Base-by-base conservation (phyloP, 768 basidiomycete genomes). In the Tephrocybe sp. region DNA sequence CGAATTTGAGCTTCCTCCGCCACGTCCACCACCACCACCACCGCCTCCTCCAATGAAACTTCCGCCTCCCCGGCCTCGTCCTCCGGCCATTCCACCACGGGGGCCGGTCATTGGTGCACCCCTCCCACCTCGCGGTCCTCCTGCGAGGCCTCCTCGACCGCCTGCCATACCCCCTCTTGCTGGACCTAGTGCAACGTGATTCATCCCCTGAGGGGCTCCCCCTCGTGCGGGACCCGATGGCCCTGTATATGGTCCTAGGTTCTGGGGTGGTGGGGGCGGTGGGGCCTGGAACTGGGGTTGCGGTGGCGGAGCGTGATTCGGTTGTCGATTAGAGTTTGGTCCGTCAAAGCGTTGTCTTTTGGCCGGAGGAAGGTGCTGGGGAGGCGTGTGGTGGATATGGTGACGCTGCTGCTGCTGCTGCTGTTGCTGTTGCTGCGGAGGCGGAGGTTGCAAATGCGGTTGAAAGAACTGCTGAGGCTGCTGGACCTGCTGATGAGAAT, bases 321-420 rank as follows among this genome's bases (percentile, higher is more conserved):
- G 80, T 54, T 76, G 80, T 44, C 77, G 74, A 58, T 72, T 75
- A 38, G 76, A 72, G 55, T 72, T 80, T 1, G 89, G 88, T 4
- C 85, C 86, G 64, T 96, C 94, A 62, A 94, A 94, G 37, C 93
- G 81, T 59, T 86, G 92, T 47, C 94, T 77, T 67, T 97, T 97
- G 1, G 93, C 93, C 2, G 94, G 93, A 8, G 94, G 94, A n/a
- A 86, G 74, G 62, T 91, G 87, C 59, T 89, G 88, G 30, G 86
- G 85, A 9, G 86, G 81, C 0, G 81, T 72, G 56, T 90, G 88
- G 57, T 85, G 73, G 45, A 76, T 55, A 44, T 79, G 80, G 26
- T 75, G 80, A 42, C 71, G 78, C 57, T 69, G 78, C 48, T 70
- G 73, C 14, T 77, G 70, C 30, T 71, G 71, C 43, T 50, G 71